Evolutionary conservation across 1,284 basidiomycete genomes (phyloP).

Genomic region (Cryptococcus jaspeensis): DNA sequence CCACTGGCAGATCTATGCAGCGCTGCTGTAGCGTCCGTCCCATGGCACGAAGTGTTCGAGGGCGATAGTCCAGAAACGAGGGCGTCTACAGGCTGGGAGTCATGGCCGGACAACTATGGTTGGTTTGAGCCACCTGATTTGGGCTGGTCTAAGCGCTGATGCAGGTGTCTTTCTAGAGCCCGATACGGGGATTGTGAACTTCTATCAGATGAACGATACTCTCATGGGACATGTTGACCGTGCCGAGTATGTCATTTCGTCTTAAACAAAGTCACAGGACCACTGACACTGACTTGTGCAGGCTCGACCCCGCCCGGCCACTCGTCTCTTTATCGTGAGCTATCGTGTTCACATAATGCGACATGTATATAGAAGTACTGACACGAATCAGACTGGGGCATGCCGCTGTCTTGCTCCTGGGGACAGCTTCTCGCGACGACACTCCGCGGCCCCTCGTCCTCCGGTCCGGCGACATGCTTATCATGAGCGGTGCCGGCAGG

Average conservation of each 20-base stretch:
- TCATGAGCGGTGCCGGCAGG: slow-evolving; percentile 83
- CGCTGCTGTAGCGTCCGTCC: slow-evolving; percentile 60
- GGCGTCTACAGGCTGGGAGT: slow-evolving; percentile 59
- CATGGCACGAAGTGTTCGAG: slow-evolving; percentile 67
- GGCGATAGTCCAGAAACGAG: slow-evolving; percentile 34
- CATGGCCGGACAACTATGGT: slow-evolving; percentile 76
- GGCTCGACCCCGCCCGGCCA: slow-evolving; percentile 67
- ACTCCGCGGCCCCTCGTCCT: slow-evolving; percentile 77
- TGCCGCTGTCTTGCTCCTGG: slow-evolving; percentile 83
- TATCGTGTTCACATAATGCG: neutral
- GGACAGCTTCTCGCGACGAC: slow-evolving; percentile 69
- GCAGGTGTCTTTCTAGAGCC: slow-evolving; percentile 59
- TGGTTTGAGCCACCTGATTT: neutral
- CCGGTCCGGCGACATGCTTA: slow-evolving; percentile 81
- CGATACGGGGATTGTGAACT: slow-evolving; percentile 91
- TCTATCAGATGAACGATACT: slow-evolving; percentile 78
- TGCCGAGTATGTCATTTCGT: slow-evolving; percentile 59
- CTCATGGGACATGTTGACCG: slow-evolving; percentile 92
- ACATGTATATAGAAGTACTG: neutral
- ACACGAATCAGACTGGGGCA: slow-evolving; percentile 68
- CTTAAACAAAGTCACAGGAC: neutral
- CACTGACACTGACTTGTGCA: slow-evolving; percentile 10
- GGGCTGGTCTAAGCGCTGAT: neutral
- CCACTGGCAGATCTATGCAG: slow-evolving; percentile 63
- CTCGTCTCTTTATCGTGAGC: slow-evolving; percentile 84